A percentile compares a stretch with the other conserved stretches of the same genome.
phyloP scores from a whole-genome alignment of 2,329 filamentous ascomycete genomes.

The Colletotrichum aenigma region DNA sequence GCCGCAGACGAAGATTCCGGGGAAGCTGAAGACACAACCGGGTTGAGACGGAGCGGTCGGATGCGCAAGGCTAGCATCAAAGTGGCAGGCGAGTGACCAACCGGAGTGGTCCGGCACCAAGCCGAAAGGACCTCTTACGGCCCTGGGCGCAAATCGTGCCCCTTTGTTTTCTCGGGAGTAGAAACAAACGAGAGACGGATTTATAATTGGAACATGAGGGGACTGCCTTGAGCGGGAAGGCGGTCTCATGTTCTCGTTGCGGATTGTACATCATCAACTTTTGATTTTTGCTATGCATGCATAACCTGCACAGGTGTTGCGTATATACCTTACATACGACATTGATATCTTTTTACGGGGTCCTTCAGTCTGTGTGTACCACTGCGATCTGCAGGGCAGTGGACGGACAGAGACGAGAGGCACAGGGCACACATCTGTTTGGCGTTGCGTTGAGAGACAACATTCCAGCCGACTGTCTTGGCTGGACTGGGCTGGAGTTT shows the following conservation, averaged over 20 bases:
- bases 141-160: neutral
- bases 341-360: neutral
- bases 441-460: conserved; percentile 21
- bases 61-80: conserved; percentile 35
- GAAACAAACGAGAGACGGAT: conserved; percentile 1
- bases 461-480: conserved; percentile 17
- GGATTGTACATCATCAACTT: neutral
- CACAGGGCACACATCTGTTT: neutral
- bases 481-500: neutral
- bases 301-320: neutral
- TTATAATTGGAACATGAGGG: conserved; percentile 20
- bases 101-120: conserved; percentile 1
- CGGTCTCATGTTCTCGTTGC: neutral
- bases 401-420: neutral
- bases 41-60: conserved; percentile 38
- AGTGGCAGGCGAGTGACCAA: conserved; percentile 15
- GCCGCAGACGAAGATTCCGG: neutral
- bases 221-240: neutral
- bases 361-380: neutral
- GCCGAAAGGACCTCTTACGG: neutral
- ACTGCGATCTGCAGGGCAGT: neutral
- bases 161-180: neutral
- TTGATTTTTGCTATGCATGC: neutral
- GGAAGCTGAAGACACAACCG: conserved; percentile 24
- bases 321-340: neutral